phyloP scores from a whole-genome alignment of 345 rosid genomes.

The Pistacia integerrima region DNA sequence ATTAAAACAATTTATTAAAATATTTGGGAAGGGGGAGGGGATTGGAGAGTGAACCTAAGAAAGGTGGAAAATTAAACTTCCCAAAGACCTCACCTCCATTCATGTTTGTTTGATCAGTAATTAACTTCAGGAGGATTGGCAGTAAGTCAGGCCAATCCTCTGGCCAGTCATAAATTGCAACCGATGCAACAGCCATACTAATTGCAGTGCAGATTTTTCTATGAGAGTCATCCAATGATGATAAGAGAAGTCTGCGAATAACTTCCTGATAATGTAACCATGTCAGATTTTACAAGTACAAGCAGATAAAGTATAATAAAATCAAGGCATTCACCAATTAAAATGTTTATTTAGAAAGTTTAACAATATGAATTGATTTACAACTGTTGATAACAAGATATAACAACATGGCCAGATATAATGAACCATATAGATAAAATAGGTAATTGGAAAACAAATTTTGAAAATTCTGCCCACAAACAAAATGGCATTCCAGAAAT shows the following conservation, averaged over 20 bases:
- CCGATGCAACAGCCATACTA: conserved; percentile 81
- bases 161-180: conserved; percentile 90
- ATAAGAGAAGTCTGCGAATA: conserved; percentile 69
- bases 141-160: conserved; percentile 87
- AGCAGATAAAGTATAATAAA: not conserved
- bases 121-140: conserved; percentile 73
- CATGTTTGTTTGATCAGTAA: conserved; percentile 58
- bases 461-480: not conserved
- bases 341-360: not conserved
- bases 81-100: conserved; percentile 58
- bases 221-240: conserved; percentile 72
- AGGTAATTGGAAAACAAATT: not conserved
- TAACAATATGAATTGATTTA: not conserved
- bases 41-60: not conserved
- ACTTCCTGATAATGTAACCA: conserved; percentile 56
- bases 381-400: not conserved
- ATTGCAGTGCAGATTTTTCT: conserved; percentile 83
- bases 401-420: not conserved
- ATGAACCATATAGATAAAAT: not conserved
- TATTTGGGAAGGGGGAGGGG: not conserved
- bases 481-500: not conserved
- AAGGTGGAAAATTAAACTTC: conserved; percentile 2
- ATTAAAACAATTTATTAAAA: not conserved
- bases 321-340: conserved; percentile 3
- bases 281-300: conserved; percentile 1